phyloP scores from a whole-genome alignment of 176 grass and related monocot genomes.

The Ananas comosus region DNA sequence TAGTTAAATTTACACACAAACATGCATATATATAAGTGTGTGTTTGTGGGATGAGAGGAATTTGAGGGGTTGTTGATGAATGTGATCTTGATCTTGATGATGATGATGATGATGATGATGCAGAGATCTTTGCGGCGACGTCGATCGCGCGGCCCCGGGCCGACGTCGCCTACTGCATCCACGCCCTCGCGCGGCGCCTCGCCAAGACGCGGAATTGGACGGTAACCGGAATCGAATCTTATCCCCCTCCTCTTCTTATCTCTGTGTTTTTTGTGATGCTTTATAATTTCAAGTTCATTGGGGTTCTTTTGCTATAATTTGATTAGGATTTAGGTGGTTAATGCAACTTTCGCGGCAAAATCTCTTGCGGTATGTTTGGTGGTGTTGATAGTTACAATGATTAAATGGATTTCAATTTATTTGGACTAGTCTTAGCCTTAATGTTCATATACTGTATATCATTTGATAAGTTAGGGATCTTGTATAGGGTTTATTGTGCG shows the following conservation, averaged over 20 bases:
- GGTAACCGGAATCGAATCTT: constrained; percentile 26
- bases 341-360: too few species aligned
- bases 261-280: constrained; percentile 9
- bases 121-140: constrained; percentile 70
- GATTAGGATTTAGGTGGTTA: background rate
- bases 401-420: too few species aligned
- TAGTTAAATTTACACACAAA: background rate
- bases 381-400: too few species aligned
- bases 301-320: background rate
- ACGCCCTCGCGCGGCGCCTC: constrained; percentile 69
- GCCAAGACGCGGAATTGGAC: constrained; percentile 89
- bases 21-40: background rate
- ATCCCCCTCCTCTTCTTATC: background rate
- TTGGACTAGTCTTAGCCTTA: too few species aligned
- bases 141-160: constrained; percentile 52
- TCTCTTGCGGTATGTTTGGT: too few species aligned
- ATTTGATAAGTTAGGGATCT: too few species aligned
- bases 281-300: background rate
- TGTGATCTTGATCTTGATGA: background rate
- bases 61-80: background rate
- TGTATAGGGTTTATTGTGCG: too few species aligned
- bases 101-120: constrained; percentile 17
- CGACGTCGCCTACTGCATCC: constrained; percentile 84
- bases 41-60: background rate
- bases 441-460: too few species aligned